Percentiles rank a stretch among this genome's conserved stretches.
phyloP scores from a whole-genome alignment of 148 eudicot species.

The Vaccinium corymbosum region DNA sequence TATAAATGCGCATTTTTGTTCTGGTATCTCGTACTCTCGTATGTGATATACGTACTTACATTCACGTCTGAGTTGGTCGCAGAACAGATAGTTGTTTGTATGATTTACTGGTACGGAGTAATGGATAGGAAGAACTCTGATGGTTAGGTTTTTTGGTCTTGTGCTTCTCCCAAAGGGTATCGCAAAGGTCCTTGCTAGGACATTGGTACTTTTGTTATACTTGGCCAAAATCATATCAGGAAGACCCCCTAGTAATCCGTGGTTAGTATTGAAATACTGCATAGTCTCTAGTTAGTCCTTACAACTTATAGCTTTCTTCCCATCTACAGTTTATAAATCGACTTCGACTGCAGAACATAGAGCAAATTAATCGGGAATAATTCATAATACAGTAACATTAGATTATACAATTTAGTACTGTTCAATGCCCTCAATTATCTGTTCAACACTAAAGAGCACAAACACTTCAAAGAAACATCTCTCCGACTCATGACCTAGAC shows the following conservation, averaged over 20 bases:
- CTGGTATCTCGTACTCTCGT: neutral
- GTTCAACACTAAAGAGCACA: neutral
- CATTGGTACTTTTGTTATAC: neutral
- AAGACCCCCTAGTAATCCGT: neutral
- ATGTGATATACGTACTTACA: neutral
- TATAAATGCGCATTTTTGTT: neutral
- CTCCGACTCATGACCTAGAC: neutral
- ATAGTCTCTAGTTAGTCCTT: neutral
- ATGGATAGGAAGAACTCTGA: neutral
- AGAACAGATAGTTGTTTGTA: neutral
- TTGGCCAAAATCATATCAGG: neutral
- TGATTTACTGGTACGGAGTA: neutral
- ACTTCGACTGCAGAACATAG: neutral
- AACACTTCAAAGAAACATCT: neutral
- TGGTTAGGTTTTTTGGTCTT: neutral
- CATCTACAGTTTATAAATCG: neutral
- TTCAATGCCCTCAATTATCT: neutral
- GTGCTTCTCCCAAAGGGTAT: neutral
- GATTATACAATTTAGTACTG: neutral
- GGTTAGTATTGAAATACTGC: neutral
- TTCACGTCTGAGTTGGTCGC: neutral
- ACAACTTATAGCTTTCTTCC: neutral
- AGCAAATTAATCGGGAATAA: neutral
- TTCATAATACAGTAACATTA: neutral
- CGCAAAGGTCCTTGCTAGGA: neutral